Conservation (phyloP, 257 asterid species). For the Catharanthus roseus region DNA sequence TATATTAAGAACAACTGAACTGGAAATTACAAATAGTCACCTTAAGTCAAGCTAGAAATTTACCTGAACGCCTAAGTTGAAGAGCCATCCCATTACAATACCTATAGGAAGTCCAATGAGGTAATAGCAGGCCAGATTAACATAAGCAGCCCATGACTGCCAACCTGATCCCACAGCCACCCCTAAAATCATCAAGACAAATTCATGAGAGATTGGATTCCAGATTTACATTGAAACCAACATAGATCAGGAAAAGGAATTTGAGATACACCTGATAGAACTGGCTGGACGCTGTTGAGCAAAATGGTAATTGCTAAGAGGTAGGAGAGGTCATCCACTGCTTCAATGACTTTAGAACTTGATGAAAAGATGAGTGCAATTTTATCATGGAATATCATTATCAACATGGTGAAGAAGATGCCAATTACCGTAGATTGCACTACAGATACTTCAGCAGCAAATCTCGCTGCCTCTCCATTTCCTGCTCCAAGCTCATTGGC, state of each 20-base stretch:
- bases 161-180: constrained; percentile 50
- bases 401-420: constrained; percentile 23
- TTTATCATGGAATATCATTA: constrained; percentile 28
- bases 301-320: constrained; percentile 40
- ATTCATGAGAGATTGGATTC: fast-evolving
- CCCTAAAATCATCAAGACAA: constrained; percentile 14
- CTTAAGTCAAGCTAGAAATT: constrained; percentile 4
- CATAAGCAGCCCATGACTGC: constrained; percentile 43
- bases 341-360: constrained; percentile 24
- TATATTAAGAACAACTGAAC: background rate
- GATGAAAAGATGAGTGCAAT: constrained; percentile 33
- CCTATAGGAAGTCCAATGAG: constrained; percentile 42
- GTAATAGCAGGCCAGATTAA: constrained; percentile 40
- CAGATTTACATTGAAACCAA: background rate
- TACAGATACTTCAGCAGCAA: constrained; percentile 30
- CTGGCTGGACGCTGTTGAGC: constrained; percentile 46
- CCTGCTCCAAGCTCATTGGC: constrained; percentile 51
- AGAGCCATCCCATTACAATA: constrained; percentile 30
- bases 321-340: constrained; percentile 30
- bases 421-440: constrained; percentile 38
- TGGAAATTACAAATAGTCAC: background rate
- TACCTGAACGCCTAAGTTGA: constrained; percentile 36
- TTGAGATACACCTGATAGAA: constrained; percentile 40
- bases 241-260: background rate
- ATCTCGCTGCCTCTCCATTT: constrained; percentile 36